Evolutionary conservation across 495 filamentous ascomycete genomes (phyloP).

Genomic region (Thozetella sp.): DNA sequence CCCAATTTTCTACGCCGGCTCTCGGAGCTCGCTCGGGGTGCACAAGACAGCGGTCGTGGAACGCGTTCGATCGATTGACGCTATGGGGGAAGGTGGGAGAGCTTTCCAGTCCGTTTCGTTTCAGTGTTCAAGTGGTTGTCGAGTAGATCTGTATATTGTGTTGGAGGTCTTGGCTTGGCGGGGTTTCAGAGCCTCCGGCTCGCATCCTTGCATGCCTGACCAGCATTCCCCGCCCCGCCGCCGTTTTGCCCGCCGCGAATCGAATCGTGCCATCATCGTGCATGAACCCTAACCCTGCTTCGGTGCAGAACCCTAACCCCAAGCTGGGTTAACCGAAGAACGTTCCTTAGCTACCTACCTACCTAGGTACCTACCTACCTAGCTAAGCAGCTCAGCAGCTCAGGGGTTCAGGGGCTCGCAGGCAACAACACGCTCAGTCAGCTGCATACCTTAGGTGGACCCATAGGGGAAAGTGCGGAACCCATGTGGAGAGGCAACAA

Average conservation of each 20-base stretch:
- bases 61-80: neutral
- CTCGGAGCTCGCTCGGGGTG: neutral
- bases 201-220: conserved; percentile 2
- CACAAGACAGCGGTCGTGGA: neutral
- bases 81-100: neutral
- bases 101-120: neutral
- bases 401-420: no score
- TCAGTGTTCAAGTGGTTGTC: neutral
- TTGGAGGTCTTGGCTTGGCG: neutral
- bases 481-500: no score
- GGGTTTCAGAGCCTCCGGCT: neutral
- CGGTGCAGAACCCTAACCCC: neutral
- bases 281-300: neutral
- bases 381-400: no score
- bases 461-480: no score
- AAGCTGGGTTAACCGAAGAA: neutral
- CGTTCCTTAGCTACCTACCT: no score
- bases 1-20: neutral
- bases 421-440: no score
- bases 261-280: neutral
- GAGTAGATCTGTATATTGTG: neutral
- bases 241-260: neutral
- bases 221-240: neutral
- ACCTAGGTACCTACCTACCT: no score
- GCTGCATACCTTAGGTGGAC: no score